Evolutionary conservation across 108 stramenopile species (phyloP).

Genomic region (Parietichytrium sp.): DNA sequence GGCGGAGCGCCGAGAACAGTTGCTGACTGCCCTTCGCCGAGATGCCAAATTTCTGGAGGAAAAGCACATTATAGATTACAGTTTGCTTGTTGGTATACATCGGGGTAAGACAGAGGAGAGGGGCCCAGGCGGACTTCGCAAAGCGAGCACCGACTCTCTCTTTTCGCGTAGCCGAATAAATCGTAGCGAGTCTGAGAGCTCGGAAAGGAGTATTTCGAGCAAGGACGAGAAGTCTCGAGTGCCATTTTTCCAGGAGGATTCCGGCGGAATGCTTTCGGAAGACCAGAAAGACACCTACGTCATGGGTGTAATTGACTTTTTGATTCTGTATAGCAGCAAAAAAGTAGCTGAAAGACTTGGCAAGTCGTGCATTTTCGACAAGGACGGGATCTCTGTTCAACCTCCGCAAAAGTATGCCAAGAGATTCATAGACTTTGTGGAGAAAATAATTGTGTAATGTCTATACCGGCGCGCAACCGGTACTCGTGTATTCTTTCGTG

Average conservation of each 20-base stretch:
- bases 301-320: slow-evolving; percentile 38
- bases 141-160: background rate
- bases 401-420: slow-evolving; percentile 32
- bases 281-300: slow-evolving; percentile 23
- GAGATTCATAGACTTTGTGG: slow-evolving; percentile 11
- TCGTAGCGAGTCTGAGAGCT: too few species aligned
- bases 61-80: slow-evolving; percentile 91
- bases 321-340: background rate
- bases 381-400: background rate
- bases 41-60: slow-evolving; percentile 75
- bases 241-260: slow-evolving; percentile 35
- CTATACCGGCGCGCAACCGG: too few species aligned
- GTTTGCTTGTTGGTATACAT: slow-evolving; percentile 84
- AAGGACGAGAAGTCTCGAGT: too few species aligned
- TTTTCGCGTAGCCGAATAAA: background rate
- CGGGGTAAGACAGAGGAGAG: background rate
- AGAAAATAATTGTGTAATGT: background rate
- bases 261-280: slow-evolving; percentile 16
- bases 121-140: background rate
- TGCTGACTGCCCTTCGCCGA: slow-evolving; percentile 67
- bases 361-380: background rate
- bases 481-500: too few species aligned
- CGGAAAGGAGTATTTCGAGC: too few species aligned
- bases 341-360: slow-evolving; percentile 18
- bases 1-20: slow-evolving; percentile 55